Evolutionary conservation across 495 filamentous ascomycete species (phyloP).

Genomic region (Trypethelium eluteriae): DNA sequence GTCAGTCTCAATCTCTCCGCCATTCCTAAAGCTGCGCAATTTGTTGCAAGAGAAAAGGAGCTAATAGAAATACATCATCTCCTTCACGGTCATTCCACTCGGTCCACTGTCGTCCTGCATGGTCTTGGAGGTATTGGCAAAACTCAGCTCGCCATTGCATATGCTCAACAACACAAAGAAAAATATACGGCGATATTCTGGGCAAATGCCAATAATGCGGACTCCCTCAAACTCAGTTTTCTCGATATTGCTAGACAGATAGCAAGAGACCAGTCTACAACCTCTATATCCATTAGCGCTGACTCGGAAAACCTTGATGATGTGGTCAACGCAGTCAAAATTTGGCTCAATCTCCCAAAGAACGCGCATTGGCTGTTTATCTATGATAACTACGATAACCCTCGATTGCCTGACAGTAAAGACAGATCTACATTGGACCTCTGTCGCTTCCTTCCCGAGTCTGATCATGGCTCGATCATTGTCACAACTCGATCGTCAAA

Average conservation of each 20-base stretch:
- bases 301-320: no score
- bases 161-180: slow-evolving; percentile 23
- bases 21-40: slow-evolving; percentile 21
- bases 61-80: slow-evolving; percentile 20
- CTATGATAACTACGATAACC: slow-evolving; percentile 39
- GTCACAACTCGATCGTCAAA: slow-evolving; percentile 35
- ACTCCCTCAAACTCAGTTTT: slow-evolving; percentile 26
- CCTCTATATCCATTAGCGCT: no score
- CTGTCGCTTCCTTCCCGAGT: slow-evolving; percentile 32
- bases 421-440: no score
- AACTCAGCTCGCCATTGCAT: slow-evolving; percentile 30
- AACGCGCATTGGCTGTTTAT: slow-evolving; percentile 40
- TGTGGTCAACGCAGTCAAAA: slow-evolving; percentile 26
- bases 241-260: slow-evolving; percentile 21
- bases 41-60: slow-evolving; percentile 23
- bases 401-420: no score
- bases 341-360: slow-evolving; percentile 34
- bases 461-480: slow-evolving; percentile 38
- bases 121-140: slow-evolving; percentile 27
- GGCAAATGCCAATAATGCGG: slow-evolving; percentile 22
- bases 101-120: slow-evolving; percentile 13
- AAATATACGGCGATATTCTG: slow-evolving; percentile 27
- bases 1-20: slow-evolving; percentile 16
- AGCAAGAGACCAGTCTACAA: slow-evolving; percentile 15
- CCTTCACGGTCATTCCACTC: slow-evolving; percentile 14